Percentiles rank a stretch among this genome's conserved stretches.
These are phyloP conservation scores for Fragilaria radians DNA, from an alignment of 108 stramenopile genomes.

Conservation along the genomic window DNA sequence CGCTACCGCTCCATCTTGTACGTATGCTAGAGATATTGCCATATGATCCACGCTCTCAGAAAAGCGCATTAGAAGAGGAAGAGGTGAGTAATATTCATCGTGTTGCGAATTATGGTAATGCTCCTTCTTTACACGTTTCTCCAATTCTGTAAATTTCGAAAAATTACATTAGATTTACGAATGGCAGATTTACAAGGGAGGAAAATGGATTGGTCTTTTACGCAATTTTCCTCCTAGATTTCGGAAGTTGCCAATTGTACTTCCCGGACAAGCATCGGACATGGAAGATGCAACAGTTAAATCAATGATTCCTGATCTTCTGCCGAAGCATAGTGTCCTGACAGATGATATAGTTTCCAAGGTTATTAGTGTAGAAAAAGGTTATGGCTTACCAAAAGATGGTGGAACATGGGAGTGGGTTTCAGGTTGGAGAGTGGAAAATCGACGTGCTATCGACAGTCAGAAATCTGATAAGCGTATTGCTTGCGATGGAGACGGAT, in stretches of 20 bases:
- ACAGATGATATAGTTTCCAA: conserved; percentile 26
- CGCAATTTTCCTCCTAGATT: conserved; percentile 31
- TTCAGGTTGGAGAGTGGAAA: conserved; percentile 41
- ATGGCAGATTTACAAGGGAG: conserved; percentile 40
- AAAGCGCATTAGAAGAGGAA: conserved; percentile 32
- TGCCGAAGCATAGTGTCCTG: conserved; percentile 35
- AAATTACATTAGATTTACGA: conserved; percentile 33
- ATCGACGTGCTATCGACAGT: conserved; percentile 10
- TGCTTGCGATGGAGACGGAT: conserved; percentile 36
- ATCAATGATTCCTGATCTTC: conserved; percentile 1
- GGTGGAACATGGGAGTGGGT: conserved; percentile 55
- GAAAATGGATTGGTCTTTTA: conserved; percentile 30
- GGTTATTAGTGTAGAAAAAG: conserved; percentile 36
- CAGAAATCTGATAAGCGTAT: neutral
- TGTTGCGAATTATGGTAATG: too few relatives aligned
- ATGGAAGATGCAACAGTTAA: conserved; percentile 13
- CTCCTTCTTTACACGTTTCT: too few relatives aligned
- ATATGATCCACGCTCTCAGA: conserved; percentile 39
- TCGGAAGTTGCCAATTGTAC: conserved; percentile 33
- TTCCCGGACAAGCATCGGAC: conserved; percentile 16
- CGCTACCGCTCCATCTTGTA: conserved; percentile 41
- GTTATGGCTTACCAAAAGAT: conserved; percentile 47
- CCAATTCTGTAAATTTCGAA: too few relatives aligned
- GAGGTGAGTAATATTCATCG: too few relatives aligned
- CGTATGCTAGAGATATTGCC: conserved; percentile 57